Percentiles rank a stretch among this genome's conserved stretches.
phyloP scores from a whole-genome alignment of 1,284 basidiomycete species.

The Kalmanozyma brasiliensis region DNA sequence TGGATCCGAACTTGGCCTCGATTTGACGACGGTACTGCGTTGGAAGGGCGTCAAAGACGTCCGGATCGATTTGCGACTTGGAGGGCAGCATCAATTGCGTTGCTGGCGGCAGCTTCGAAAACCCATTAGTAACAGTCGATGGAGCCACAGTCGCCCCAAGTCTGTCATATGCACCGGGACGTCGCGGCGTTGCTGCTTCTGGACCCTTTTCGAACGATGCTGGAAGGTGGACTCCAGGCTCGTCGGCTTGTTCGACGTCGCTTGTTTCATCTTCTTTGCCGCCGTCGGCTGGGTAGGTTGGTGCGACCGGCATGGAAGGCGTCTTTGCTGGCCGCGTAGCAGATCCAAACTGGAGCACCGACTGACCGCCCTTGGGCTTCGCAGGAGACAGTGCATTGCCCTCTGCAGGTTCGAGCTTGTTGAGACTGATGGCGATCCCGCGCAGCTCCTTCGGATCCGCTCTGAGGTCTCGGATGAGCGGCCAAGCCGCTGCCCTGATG shows the following conservation, averaged over 20 bases:
- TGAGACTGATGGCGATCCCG: constrained; percentile 92
- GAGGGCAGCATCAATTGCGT: constrained; percentile 57
- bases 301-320: background rate
- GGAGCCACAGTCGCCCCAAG: background rate
- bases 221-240: constrained; percentile 23
- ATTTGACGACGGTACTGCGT: constrained; percentile 50
- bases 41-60: constrained; percentile 52
- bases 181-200: constrained; percentile 28
- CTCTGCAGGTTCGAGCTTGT: constrained; percentile 75
- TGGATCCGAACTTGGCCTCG: constrained; percentile 26
- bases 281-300: background rate
- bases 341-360: constrained; percentile 24
- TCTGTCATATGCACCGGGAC: background rate
- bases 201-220: constrained; percentile 33
- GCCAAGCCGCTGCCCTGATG: constrained; percentile 83
- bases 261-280: constrained; percentile 21
- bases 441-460: constrained; percentile 87
- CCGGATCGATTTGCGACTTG: constrained; percentile 54
- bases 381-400: constrained; percentile 39
- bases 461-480: constrained; percentile 77
- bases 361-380: constrained; percentile 34
- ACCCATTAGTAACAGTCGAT: background rate
- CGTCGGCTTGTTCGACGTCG: constrained; percentile 26
- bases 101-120: constrained; percentile 14
- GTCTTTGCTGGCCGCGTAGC: constrained; percentile 1